A percentile compares a stretch with the other conserved stretches of the same genome.
These are phyloP conservation scores for Ganoderma leucocontextum DNA, from an alignment of 1,284 basidiomycete species.

Conservation along the genomic window DNA sequence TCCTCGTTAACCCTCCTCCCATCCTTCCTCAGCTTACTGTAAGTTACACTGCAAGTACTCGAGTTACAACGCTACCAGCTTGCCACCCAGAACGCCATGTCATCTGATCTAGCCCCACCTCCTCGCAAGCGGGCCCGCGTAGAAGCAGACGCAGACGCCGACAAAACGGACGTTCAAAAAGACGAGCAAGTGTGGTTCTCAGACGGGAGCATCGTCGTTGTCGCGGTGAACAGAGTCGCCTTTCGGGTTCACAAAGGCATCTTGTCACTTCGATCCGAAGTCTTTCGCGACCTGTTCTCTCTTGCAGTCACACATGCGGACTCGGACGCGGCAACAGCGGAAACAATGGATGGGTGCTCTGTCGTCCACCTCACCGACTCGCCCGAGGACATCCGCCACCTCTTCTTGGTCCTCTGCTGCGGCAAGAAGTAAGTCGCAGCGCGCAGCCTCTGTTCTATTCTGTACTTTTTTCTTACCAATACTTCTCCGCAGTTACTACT, in stretches of 20 bases:
- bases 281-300: slow-evolving; percentile 32
- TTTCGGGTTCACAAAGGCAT: slow-evolving; percentile 29
- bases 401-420: slow-evolving; percentile 25
- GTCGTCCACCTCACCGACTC: slow-evolving; percentile 27
- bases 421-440: slow-evolving; percentile 18
- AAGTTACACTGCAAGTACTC: not conserved
- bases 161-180: not conserved
- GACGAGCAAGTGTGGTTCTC: slow-evolving; percentile 19
- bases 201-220: slow-evolving; percentile 22
- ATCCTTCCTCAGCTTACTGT: not conserved
- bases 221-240: slow-evolving; percentile 16
- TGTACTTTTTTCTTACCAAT: not conserved
- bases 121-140: not conserved
- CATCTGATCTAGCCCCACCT: not conserved
- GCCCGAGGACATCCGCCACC: slow-evolving; percentile 24
- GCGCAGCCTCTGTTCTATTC: not conserved
- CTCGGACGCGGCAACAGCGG: slow-evolving; percentile 14
- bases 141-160: not conserved
- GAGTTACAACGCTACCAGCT: not conserved
- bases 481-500: slow-evolving; percentile 19
- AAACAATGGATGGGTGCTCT: slow-evolving; percentile 27
- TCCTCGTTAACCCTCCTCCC: not conserved
- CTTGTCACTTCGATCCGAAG: slow-evolving; percentile 28
- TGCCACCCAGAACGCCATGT: not conserved
- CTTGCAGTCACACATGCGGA: slow-evolving; percentile 12